Percentiles rank a stretch among this genome's conserved stretches.
Conservation (phyloP, 768 basidiomycete genomes). For the Megacollybia marginata region DNA sequence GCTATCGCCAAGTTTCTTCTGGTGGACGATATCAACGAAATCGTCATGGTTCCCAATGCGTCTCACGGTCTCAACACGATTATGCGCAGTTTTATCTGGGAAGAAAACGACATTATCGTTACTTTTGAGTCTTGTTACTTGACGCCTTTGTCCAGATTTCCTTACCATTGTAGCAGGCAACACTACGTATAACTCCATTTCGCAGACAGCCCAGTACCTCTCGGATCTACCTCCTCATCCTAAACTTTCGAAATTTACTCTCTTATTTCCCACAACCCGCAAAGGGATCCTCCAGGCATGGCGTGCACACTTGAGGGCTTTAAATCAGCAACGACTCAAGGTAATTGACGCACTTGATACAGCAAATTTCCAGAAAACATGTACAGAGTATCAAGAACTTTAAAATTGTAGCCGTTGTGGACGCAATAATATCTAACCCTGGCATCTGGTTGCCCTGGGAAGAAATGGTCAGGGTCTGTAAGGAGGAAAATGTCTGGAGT, state of each 20-base stretch:
- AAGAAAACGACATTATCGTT: constrained; percentile 58
- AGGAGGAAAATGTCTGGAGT: constrained; percentile 43
- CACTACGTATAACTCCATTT: constrained; percentile 48
- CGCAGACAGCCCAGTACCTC: constrained; percentile 40
- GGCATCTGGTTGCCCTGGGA: constrained; percentile 53
- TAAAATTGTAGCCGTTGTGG: constrained; percentile 50
- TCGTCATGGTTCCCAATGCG: constrained; percentile 56
- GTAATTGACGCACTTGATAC: background rate
- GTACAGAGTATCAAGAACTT: background rate
- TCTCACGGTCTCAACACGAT: constrained; percentile 63
- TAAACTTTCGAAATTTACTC: constrained; percentile 31
- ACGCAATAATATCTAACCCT: constrained; percentile 43
- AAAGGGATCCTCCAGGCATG: constrained; percentile 47
- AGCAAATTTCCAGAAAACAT: background rate
- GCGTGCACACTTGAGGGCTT: constrained; percentile 22
- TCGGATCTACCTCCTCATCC: constrained; percentile 43
- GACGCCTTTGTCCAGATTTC: background rate
- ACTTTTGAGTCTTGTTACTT: constrained; percentile 36
- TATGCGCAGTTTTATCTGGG: constrained; percentile 61
- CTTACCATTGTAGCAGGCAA: constrained; percentile 26
- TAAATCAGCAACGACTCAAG: constrained; percentile 1
- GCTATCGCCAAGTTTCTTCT: constrained; percentile 47
- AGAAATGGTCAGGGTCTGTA: constrained; percentile 47
- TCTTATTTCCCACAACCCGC: constrained; percentile 44
- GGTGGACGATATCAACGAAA: constrained; percentile 38